Conservation (phyloP, 768 basidiomycete genomes). For the Austroboletus eburneus region DNA sequence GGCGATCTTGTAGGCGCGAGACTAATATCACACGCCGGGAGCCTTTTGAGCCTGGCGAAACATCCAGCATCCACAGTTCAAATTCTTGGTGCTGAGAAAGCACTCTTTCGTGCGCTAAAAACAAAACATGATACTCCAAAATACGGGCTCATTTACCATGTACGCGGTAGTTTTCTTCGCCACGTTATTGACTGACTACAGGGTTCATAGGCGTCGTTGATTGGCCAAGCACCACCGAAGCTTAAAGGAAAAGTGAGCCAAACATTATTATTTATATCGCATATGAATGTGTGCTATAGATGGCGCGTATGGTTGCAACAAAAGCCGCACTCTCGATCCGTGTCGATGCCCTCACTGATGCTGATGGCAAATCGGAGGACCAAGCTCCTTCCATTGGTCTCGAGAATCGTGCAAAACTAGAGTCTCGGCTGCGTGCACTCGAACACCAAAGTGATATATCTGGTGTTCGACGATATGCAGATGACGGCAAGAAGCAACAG, state of each 20-base stretch:
- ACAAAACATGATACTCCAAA: conserved; percentile 96
- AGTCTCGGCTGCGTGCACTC: conserved; percentile 85
- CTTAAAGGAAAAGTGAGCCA: conserved; percentile 86
- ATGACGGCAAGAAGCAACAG: conserved; percentile 63
- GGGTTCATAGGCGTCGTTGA: conserved; percentile 71
- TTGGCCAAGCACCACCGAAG: conserved; percentile 96
- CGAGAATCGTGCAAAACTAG: conserved; percentile 92
- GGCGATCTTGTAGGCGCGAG: conserved; percentile 76
- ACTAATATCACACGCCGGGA: conserved; percentile 71
- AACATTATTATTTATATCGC: not conserved
- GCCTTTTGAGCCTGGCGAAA: conserved; percentile 65
- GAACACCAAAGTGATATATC: conserved; percentile 78
- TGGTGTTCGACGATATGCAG: conserved; percentile 63
- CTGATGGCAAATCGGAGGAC: conserved; percentile 83
- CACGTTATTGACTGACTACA: conserved; percentile 3
- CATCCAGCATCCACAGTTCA: conserved; percentile 78
- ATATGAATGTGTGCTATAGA: conserved; percentile 40
- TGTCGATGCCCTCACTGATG: conserved; percentile 92
- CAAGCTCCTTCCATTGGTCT: conserved; percentile 84
- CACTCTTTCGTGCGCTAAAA: conserved; percentile 71
- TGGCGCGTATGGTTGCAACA: conserved; percentile 99
- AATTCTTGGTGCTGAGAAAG: conserved; percentile 75
- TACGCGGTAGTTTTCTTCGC: conserved; percentile 33
- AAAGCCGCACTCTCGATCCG: conserved; percentile 97
- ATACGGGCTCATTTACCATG: conserved; percentile 99